Conservation (phyloP, 352 stramenopile genomes). For the Phytophthora foliorum region DNA sequence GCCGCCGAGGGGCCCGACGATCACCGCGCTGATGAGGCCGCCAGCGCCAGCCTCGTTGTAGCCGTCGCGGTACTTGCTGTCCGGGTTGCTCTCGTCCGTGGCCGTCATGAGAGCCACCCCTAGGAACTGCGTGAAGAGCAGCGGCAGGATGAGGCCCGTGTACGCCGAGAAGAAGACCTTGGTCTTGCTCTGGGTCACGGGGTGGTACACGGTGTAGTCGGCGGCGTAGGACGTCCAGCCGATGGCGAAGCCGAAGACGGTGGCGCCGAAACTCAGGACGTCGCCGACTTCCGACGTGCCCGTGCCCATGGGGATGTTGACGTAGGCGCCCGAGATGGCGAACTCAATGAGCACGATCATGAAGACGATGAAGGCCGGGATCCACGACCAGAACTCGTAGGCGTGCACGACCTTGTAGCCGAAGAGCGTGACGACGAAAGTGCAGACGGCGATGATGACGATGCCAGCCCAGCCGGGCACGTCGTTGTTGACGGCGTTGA, state of each 20-base stretch:
- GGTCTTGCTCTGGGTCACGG: constrained; percentile 46
- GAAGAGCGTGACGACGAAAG: constrained; percentile 58
- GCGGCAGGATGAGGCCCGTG: constrained; percentile 49
- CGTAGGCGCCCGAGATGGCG: constrained; percentile 46
- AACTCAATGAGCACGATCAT: constrained; percentile 56
- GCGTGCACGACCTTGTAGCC: constrained; percentile 59
- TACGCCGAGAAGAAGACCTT: constrained; percentile 61
- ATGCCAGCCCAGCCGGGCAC: constrained; percentile 55
- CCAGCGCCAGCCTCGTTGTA: constrained; percentile 44
- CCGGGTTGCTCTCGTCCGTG: constrained; percentile 42
- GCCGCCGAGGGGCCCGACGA: constrained; percentile 45
- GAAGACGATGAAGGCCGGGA: constrained; percentile 57
- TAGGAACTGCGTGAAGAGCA: constrained; percentile 55
- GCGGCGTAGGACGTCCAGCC: constrained; percentile 50
- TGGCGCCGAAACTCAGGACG: constrained; percentile 48
- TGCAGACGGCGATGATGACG: constrained; percentile 54
- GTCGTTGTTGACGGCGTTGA: constrained; percentile 56
- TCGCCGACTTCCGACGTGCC: constrained; percentile 43
- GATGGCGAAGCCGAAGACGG: constrained; percentile 52
- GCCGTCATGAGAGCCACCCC: constrained; percentile 49
- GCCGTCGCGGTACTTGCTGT: constrained; percentile 43
- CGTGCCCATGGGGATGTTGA: constrained; percentile 55
- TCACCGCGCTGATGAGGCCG: constrained; percentile 46
- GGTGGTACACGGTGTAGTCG: constrained; percentile 63
- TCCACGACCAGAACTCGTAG: constrained; percentile 68